Percentiles rank a stretch among this genome's conserved stretches.
phyloP scores from a whole-genome alignment of 225 moss, liverwort and hornwort genomes.

The Pseudoscleropodium purum region DNA sequence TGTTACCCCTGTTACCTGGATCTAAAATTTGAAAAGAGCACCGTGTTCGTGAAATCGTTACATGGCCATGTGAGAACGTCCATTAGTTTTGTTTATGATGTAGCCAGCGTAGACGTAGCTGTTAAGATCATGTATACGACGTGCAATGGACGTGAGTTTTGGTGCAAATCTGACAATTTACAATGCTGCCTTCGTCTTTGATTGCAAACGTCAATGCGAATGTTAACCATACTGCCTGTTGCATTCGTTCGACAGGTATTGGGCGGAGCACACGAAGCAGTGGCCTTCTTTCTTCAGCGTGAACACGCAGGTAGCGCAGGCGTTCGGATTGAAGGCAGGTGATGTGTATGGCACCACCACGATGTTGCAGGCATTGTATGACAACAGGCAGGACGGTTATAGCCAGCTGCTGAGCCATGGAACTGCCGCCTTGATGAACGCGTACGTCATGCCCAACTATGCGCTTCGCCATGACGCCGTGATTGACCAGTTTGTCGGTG shows the following conservation, averaged over 20 bases:
- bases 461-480: slow-evolving; percentile 26
- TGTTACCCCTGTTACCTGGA: background rate
- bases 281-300: slow-evolving; percentile 46
- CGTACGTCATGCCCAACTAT: slow-evolving; percentile 38
- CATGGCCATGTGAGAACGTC: no score
- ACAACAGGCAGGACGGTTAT: slow-evolving; percentile 34
- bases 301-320: slow-evolving; percentile 23
- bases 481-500: slow-evolving; percentile 31
- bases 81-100: no score
- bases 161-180: background rate
- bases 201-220: no score
- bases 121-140: background rate
- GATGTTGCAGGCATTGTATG: slow-evolving; percentile 39
- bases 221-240: background rate
- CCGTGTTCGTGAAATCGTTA: no score
- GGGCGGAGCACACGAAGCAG: slow-evolving; percentile 34
- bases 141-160: no score
- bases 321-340: slow-evolving; percentile 23
- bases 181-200: no score
- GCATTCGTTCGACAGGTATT: slow-evolving; percentile 6
- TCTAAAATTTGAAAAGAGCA: no score
- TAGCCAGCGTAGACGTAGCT: background rate
- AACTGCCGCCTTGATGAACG: slow-evolving; percentile 33
- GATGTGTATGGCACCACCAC: slow-evolving; percentile 40
- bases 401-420: slow-evolving; percentile 48